These are phyloP conservation scores for Tetraselmis chui DNA, from an alignment of 139 green algal species.

Conservation along the genomic window DNA sequence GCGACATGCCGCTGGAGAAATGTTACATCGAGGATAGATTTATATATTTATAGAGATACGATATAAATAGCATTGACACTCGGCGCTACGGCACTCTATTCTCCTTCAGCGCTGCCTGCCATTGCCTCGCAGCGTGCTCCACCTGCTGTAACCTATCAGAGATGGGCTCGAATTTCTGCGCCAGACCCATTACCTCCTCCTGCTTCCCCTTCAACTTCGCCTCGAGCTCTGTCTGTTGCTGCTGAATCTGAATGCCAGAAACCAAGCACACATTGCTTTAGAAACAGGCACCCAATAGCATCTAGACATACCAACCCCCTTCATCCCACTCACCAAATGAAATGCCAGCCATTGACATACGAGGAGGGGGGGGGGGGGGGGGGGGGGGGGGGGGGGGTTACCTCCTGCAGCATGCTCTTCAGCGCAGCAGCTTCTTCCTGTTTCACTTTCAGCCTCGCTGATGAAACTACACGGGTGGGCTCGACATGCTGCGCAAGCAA, in stretches of 20 bases:
- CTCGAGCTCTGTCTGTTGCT: background rate
- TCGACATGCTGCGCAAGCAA: background rate
- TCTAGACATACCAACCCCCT: too few relatives aligned
- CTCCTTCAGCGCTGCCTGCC: background rate
- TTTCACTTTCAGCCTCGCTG: background rate
- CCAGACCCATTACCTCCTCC: background rate
- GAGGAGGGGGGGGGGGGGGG: too few relatives aligned
- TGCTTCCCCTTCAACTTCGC: background rate
- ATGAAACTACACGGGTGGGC: background rate
- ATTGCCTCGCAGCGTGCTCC: background rate
- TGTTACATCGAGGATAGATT: too few relatives aligned
- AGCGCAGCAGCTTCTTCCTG: background rate
- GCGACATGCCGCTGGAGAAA: too few relatives aligned
- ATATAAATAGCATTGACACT: too few relatives aligned
- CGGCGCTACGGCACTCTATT: background rate
- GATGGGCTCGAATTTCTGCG: background rate
- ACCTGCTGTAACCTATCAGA: background rate
- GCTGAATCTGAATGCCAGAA: too few relatives aligned
- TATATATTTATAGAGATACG: too few relatives aligned
- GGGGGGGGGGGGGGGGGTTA: too few relatives aligned
- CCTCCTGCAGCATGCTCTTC: background rate
- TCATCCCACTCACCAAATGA: too few relatives aligned
- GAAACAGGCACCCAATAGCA: too few relatives aligned
- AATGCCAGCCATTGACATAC: too few relatives aligned
- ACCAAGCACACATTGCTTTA: too few relatives aligned